Evolutionary conservation across 2,329 filamentous ascomycete genomes (phyloP).

Genomic region (Laburnicola sp.): DNA sequence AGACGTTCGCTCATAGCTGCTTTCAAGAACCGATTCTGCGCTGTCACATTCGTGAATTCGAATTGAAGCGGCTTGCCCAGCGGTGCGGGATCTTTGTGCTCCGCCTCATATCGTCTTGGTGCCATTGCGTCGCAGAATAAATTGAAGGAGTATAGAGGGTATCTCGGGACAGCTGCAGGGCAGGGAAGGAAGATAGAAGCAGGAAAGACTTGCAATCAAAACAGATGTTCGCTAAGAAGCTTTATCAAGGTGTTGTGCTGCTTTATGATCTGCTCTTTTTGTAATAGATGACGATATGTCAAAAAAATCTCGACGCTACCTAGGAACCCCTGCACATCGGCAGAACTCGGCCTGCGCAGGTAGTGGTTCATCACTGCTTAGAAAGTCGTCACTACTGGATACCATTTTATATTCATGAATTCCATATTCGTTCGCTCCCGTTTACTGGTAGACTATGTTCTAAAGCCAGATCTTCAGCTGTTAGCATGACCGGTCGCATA

Average conservation of each 20-base stretch:
- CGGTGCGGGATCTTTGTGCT: constrained; percentile 45
- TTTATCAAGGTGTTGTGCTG: too few species aligned
- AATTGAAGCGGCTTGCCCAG: constrained; percentile 51
- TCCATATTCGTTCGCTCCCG: too few species aligned
- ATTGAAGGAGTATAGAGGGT: neutral
- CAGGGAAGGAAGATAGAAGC: too few species aligned
- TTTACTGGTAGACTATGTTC: too few species aligned
- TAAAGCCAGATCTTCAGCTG: too few species aligned
- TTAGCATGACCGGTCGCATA: too few species aligned
- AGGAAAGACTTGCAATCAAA: neutral
- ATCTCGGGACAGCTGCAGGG: neutral
- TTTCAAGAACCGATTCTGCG: constrained; percentile 69
- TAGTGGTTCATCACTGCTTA: neutral
- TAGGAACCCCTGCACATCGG: neutral
- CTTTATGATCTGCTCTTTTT: neutral
- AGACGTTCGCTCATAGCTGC: constrained; percentile 68
- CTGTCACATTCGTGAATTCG: constrained; percentile 56
- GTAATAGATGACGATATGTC: constrained; percentile 3
- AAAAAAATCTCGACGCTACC: neutral
- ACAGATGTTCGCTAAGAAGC: too few species aligned
- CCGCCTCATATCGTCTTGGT: constrained; percentile 46
- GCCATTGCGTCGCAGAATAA: constrained; percentile 33
- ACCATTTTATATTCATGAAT: too few species aligned
- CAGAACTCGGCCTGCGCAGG: neutral
- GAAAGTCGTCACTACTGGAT: neutral